Base-by-base conservation (phyloP, 1,139 yeast genomes). In the Debaryomyces subglobosus region DNA sequence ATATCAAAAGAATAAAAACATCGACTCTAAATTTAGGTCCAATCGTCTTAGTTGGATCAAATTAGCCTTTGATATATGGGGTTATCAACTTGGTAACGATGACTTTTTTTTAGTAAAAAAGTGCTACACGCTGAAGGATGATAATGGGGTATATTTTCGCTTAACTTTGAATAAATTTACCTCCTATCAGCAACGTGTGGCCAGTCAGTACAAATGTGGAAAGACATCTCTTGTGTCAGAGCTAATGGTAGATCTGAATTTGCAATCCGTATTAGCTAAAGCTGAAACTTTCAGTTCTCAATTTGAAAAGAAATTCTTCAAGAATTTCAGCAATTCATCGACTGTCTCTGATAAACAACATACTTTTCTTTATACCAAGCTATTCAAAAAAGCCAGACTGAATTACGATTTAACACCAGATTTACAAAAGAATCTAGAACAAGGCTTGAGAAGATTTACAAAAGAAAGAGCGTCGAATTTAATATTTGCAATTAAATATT, bases 401-500 rank as follows among this genome's bases (percentile, higher is more conserved):
- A 29, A 47, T 12, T 69, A 65, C 48, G 60, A 58, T 4, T 44
- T 45, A 4, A 53, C 55, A 3, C 53, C 52, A 2, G 61, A 54
- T 4, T 51, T 64, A 24, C 51, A 51, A 3, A 42, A 49, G 0
- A 54, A 54, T 8, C 58, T 78, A 4, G 46, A 54, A 5, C 41
- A 51, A 1, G 58, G 59, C 30, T 46, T 77, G 2, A 12, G 43
- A 1, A 33, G 44, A 1, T 35, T 78, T 50, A 59, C 63, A 8
- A 71, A 65, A 48, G 62, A 65, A 3, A 64, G 70, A 21, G 85
- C 82, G 0, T 60, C 77, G 0, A 63, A 68, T 24, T 55, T 83
- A 44, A 70, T 82, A 2, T 81, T 82, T 63, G 84, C 82, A 0
- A 55, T 58, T 18, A 63, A 57, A 44, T 69, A 62, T 46, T 68